Percentiles rank a stretch among this genome's conserved stretches.
These are phyloP conservation scores for Trichocomaceae sp. DNA, from an alignment of 2,329 filamentous ascomycete species.

Conservation along the genomic window DNA sequence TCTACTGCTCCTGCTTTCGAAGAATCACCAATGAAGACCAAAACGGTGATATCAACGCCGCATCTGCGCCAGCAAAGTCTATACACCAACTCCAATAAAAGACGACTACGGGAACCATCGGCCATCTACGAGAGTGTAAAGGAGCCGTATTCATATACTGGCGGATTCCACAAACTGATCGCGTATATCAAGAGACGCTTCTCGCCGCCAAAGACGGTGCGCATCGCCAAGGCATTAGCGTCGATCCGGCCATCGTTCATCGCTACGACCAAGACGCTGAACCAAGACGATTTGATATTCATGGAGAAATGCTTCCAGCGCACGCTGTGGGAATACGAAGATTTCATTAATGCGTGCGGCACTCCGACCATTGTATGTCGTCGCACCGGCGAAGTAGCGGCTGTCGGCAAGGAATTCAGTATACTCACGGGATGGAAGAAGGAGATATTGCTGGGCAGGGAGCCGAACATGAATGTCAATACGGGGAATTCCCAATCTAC, in stretches of 20 bases:
- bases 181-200: slow-evolving; percentile 73
- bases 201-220: slow-evolving; percentile 65
- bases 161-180: slow-evolving; percentile 82
- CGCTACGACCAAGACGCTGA: slow-evolving; percentile 81
- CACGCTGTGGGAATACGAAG: slow-evolving; percentile 85
- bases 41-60: slow-evolving; percentile 38
- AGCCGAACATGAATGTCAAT: slow-evolving; percentile 82
- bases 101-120: slow-evolving; percentile 64
- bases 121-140: slow-evolving; percentile 83
- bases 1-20: slow-evolving; percentile 14
- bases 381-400: slow-evolving; percentile 88
- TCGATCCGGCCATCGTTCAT: slow-evolving; percentile 92
- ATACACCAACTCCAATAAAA: slow-evolving; percentile 33
- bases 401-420: slow-evolving; percentile 94
- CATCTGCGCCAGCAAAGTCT: slow-evolving; percentile 37
- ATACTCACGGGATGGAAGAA: slow-evolving; percentile 91
- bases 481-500: slow-evolving; percentile 39
- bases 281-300: slow-evolving; percentile 82
- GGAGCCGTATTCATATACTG: slow-evolving; percentile 85
- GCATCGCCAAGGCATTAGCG: slow-evolving; percentile 79
- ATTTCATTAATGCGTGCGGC: slow-evolving; percentile 80
- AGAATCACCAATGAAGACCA: slow-evolving; percentile 27
- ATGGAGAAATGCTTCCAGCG: slow-evolving; percentile 97
- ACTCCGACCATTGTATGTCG: slow-evolving; percentile 89
- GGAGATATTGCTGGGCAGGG: slow-evolving; percentile 78